These are phyloP conservation scores for Yarrowia galli DNA, from an alignment of 1,139 yeast species.

Conservation along the genomic window DNA sequence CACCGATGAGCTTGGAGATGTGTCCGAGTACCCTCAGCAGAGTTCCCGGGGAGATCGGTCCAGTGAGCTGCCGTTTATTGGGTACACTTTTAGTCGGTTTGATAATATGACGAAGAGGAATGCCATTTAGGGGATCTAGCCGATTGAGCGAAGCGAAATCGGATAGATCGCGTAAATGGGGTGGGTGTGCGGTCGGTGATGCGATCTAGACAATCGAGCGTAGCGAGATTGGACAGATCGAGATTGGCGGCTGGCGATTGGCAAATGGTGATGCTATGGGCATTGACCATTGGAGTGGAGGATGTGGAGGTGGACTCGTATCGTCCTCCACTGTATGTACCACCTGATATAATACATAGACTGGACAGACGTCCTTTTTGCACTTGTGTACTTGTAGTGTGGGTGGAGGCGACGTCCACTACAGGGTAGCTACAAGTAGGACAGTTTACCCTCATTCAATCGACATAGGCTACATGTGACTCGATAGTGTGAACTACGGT, in stretches of 20 bases:
- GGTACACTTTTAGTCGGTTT: constrained; percentile 93
- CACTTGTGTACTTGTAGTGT: too few relatives aligned
- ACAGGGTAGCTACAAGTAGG: too few relatives aligned
- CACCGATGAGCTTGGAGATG: constrained; percentile 93
- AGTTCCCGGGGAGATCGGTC: constrained; percentile 74
- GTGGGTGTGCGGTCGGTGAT: background rate
- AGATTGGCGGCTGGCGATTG: too few relatives aligned
- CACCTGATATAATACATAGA: constrained; percentile 10
- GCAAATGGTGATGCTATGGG: too few relatives aligned
- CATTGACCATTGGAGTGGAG: too few relatives aligned
- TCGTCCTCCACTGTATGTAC: too few relatives aligned
- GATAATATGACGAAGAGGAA: constrained; percentile 71
- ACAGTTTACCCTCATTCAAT: too few relatives aligned
- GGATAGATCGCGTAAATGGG: too few relatives aligned
- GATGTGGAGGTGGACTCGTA: too few relatives aligned
- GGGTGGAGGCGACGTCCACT: too few relatives aligned
- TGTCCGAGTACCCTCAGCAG: constrained; percentile 76
- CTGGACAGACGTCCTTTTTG: background rate
- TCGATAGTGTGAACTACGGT: too few relatives aligned
- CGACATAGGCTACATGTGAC: too few relatives aligned
- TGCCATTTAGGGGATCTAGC: background rate
- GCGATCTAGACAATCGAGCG: background rate
- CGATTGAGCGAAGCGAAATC: background rate
- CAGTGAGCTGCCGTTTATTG: constrained; percentile 94
- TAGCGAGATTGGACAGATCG: background rate